Evolutionary conservation across 2,329 filamentous ascomycete genomes (phyloP), one percentile per base, ranked within the genome.

Genomic region (Sclerotiophoma versabilis): DNA sequence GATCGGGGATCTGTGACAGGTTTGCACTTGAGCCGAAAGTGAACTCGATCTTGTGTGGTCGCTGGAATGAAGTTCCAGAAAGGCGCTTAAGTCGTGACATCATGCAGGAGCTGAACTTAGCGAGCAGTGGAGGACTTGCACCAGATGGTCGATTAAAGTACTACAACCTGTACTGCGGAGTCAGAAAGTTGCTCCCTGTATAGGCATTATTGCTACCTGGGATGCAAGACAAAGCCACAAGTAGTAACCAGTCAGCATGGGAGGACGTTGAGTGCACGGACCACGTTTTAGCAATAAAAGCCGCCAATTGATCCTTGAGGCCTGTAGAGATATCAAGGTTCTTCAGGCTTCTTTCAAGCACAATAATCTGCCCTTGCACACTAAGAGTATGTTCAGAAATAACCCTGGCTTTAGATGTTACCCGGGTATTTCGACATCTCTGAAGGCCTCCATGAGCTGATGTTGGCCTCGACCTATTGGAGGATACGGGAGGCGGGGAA

Each of bases 61-160:
- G 33, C 23, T 49, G 33, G 22, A 32, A 41, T 29, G 34, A 51
- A 42, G 37, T 45, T 55, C 32, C 29, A 22, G 27, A n/a, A 36
- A 17, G 39, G 49, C 44, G 41, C 41, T 42, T 41, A 57, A 68
- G 65, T 69, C 60, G 60, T 69, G 66, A 69, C 66, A 69, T 69
- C 66, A 69, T 69, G 20, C 32, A 45, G 44, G 12, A 39, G 17
- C 26, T 42, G 26, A 22, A 38, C 22, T 46, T 49, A 34, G 27
- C 49, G 44, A 53, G 38, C 17, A 36, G 6, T 46, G 36, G 29
- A 49, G 26, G 39, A 34, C 27, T 41, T 30, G 33, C 29, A 25
- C 49, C 10, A 19, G 12, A 37, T 15, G 30, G 20, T 15, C n/a
- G 5, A 6, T 30, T 26, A 23, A 6, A 17, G 22, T 42, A 10